These are phyloP conservation scores for Cutaneotrichosporon cutaneum DNA, from an alignment of 1,284 basidiomycete genomes.

Conservation along the genomic window DNA sequence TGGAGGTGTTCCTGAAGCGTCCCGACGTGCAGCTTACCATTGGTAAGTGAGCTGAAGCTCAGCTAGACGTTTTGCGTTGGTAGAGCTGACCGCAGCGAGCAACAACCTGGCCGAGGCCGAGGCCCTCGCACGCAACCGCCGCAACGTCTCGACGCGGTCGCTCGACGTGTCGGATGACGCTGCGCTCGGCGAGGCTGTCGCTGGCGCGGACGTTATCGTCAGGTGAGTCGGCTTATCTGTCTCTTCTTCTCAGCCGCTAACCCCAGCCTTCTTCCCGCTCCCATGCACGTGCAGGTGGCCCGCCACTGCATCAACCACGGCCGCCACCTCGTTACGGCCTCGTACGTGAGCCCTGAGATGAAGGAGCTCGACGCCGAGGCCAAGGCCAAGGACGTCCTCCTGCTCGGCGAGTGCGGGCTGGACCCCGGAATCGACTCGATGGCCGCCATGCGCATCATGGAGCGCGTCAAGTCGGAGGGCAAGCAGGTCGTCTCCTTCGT, in stretches of 20 bases:
- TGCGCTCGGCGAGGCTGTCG: constrained; percentile 61
- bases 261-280: constrained; percentile 67
- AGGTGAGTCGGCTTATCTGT: constrained; percentile 43
- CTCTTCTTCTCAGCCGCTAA: neutral
- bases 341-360: constrained; percentile 85
- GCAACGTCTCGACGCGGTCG: constrained; percentile 61
- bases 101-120: constrained; percentile 67
- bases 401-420: constrained; percentile 89
- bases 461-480: constrained; percentile 60
- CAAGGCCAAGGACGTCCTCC: constrained; percentile 63
- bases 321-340: constrained; percentile 86
- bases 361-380: constrained; percentile 68
- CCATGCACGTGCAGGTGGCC: constrained; percentile 74
- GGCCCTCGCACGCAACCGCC: constrained; percentile 58
- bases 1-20: constrained; percentile 66
- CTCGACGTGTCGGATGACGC: constrained; percentile 65
- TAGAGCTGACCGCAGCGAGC: constrained; percentile 59
- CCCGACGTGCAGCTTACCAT: constrained; percentile 67
- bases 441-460: constrained; percentile 76
- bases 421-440: constrained; percentile 94
- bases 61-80: neutral
- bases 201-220: constrained; percentile 56
- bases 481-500: constrained; percentile 74
- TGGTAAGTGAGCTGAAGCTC: constrained; percentile 56
- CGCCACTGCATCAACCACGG: constrained; percentile 69